Conservation (phyloP, 257 asterid species). For the Primulina eburnea region DNA sequence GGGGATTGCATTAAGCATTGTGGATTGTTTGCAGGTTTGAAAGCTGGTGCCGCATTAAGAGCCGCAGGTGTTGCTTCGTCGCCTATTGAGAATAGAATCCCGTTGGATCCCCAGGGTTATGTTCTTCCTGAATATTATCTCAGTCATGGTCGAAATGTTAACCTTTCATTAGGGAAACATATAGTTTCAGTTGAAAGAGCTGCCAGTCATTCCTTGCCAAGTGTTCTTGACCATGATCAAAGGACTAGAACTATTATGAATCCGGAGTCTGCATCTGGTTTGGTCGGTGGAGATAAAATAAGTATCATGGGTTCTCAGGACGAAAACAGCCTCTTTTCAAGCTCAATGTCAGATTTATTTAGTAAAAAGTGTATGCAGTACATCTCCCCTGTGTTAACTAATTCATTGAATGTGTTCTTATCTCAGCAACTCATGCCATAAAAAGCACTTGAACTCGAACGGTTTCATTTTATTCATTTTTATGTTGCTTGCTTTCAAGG, state of each 20-base stretch:
- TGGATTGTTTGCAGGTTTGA: slow-evolving; percentile 48
- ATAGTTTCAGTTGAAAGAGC: slow-evolving; percentile 53
- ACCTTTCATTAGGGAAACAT: slow-evolving; percentile 47
- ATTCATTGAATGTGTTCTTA: slow-evolving; percentile 9
- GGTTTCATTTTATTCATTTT: neutral
- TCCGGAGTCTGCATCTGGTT: slow-evolving; percentile 48
- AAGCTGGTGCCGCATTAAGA: slow-evolving; percentile 48
- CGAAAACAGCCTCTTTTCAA: slow-evolving; percentile 38
- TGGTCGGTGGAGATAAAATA: slow-evolving; percentile 56
- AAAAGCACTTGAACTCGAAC: neutral
- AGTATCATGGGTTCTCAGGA: slow-evolving; percentile 60
- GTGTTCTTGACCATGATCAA: slow-evolving; percentile 56
- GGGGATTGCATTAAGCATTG: neutral
- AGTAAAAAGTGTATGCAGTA: slow-evolving; percentile 62
- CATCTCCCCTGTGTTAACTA: slow-evolving; percentile 13
- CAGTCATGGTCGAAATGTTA: slow-evolving; percentile 53
- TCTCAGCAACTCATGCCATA: slow-evolving; percentile 10
- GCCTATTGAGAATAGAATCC: slow-evolving; percentile 50
- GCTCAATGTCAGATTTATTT: slow-evolving; percentile 78
- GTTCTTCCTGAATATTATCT: slow-evolving; percentile 55
- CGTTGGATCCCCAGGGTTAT: slow-evolving; percentile 54
- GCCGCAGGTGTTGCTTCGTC: slow-evolving; percentile 50
- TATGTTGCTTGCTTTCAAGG: too few relatives aligned
- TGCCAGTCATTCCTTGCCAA: slow-evolving; percentile 71
- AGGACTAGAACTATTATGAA: slow-evolving; percentile 49